Percentiles rank a stretch among this genome's conserved stretches.
These are phyloP conservation scores for Diaporthe capsici DNA, from an alignment of 2,329 filamentous ascomycete species.

Conservation along the genomic window DNA sequence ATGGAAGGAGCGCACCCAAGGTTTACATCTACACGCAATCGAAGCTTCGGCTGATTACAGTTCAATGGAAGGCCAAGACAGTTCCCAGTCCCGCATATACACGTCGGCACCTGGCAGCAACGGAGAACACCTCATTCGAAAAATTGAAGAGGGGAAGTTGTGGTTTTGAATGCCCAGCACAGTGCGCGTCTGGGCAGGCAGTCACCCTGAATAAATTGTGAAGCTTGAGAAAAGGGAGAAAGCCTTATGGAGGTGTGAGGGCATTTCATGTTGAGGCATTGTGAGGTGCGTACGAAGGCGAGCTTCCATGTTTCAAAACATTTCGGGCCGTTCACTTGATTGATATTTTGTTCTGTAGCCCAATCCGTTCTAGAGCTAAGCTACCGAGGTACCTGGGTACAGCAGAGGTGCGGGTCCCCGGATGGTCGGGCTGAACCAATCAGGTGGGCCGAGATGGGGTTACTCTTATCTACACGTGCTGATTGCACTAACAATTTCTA, in stretches of 20 bases:
- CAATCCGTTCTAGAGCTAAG: neutral
- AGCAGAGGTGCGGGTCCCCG: neutral
- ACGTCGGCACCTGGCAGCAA: neutral
- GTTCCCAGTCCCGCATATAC: neutral
- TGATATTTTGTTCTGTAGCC: neutral
- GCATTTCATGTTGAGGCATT: too few relatives aligned
- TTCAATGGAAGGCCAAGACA: neutral
- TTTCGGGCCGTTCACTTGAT: neutral
- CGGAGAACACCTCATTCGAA: neutral
- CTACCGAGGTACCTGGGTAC: neutral
- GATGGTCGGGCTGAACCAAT: neutral
- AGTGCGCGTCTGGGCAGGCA: neutral
- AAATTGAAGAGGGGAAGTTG: too few relatives aligned
- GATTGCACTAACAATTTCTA: slow-evolving; percentile 40
- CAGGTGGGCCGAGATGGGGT: neutral
- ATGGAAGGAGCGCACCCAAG: neutral
- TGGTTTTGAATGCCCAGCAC: neutral
- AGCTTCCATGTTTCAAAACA: neutral
- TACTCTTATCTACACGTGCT: slow-evolving; percentile 31
- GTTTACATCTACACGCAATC: neutral
- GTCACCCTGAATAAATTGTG: neutral
- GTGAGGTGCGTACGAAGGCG: neutral
- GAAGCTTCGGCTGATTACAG: neutral
- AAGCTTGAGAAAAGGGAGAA: neutral
- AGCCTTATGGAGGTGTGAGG: neutral